Evolutionary conservation across 371 early-diverging fungal genomes (phyloP), one percentile per base, ranked within the genome.

Genomic region (Encephalitozoon hellem): DNA sequence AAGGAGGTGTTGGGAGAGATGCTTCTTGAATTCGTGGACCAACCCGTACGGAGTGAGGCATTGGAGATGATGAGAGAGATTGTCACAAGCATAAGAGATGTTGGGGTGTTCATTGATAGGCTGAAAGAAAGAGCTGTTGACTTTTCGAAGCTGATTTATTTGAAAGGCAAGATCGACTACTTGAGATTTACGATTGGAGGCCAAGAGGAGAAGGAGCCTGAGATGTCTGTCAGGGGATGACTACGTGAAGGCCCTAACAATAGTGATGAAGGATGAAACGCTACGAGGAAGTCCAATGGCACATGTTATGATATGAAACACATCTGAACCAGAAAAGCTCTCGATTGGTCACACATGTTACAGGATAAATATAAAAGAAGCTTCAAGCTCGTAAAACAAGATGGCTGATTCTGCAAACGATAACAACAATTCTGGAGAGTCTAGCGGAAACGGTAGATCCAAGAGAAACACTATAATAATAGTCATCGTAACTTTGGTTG

Each of bases 101-200:
- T 70, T 4, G 55, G 72, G 4, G n/a, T 38, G 2, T 23, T 79
- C 5, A 32, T 38, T 26, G 25, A 55, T 23, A 42, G n/a, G 21
- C 70, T 80, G n/a, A 72, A 67, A 42, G 59, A 55, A 4, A 41
- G 70, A 54, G 25, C 54, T 21, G 34, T 64, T 67, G 77, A 77
- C 39, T 67, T 77, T 47, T 63, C 55, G 4, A 80, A 80, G 51
- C 67, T 80, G 51, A 39, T 80, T 11, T 80, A 69, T 38, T 39
- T 80, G 30, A 80, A 80, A 45, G 80, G 77, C 2, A 80, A 77
- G 64, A 69, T 80, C 23, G 80, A 80, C 45, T 80, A 72, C 53
- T 21, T 80, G 28, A 77, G 53, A 45, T 54, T 47, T 30, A 67
- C 30, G 25, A 26, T 9, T 4, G 34, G 32, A 18, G 12, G 9